Percentiles rank a stretch among this genome's conserved stretches.
These are phyloP conservation scores for Pseudozyma tsukubaensis DNA, from an alignment of 1,284 basidiomycete genomes.

Conservation along the genomic window DNA sequence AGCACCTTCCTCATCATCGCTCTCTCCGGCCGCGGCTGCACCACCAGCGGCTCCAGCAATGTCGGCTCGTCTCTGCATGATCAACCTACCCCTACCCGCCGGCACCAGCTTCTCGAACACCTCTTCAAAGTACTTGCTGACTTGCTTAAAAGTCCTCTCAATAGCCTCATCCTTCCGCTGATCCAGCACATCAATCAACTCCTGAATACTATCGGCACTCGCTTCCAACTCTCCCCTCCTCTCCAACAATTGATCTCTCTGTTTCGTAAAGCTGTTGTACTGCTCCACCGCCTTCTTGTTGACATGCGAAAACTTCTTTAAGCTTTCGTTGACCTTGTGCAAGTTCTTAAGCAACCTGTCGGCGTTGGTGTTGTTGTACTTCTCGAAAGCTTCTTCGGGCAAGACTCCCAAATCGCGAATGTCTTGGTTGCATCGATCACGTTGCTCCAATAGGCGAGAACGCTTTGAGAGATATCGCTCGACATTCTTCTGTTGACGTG, in stretches of 20 bases:
- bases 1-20: conserved; percentile 59
- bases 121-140: conserved; percentile 94
- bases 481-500: conserved; percentile 90
- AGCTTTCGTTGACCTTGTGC: conserved; percentile 86
- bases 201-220: conserved; percentile 87
- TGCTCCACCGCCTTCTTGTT: conserved; percentile 99
- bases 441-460: conserved; percentile 82
- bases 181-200: conserved; percentile 94
- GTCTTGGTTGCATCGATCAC: conserved; percentile 91
- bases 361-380: conserved; percentile 82
- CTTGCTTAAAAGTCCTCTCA: conserved; percentile 96
- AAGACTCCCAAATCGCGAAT: conserved; percentile 95
- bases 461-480: conserved; percentile 93
- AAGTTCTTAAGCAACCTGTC: conserved; percentile 91
- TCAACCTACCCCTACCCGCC: conserved; percentile 86
- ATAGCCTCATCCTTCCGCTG: conserved; percentile 98
- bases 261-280: conserved; percentile 96
- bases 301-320: conserved; percentile 97
- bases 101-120: conserved; percentile 98
- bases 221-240: conserved; percentile 90
- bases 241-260: conserved; percentile 87
- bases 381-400: conserved; percentile 96
- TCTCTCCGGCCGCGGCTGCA: conserved; percentile 63
- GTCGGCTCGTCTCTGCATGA: conserved; percentile 90
- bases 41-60: conserved; percentile 69